phyloP scores from a whole-genome alignment of 164 flowering plant genomes.

The Magnolia officinalis region DNA sequence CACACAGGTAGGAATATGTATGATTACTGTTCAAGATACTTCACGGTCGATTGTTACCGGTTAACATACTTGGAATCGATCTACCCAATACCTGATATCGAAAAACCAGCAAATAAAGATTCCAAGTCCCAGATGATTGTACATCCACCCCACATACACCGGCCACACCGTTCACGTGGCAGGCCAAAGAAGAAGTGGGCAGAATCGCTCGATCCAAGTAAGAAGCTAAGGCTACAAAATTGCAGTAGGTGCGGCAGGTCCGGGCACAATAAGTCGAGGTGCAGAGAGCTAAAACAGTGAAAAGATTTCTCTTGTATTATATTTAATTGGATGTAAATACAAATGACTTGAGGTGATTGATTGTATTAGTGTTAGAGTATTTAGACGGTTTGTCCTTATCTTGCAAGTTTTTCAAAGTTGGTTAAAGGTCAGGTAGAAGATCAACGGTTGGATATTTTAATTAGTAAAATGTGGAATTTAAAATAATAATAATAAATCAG shows the following conservation, averaged over 20 bases:
- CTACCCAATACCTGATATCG: conserved; percentile 56
- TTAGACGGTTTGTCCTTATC: too few relatives aligned
- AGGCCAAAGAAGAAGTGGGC: conserved; percentile 18
- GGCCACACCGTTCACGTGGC: neutral
- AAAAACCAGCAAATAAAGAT: conserved; percentile 27
- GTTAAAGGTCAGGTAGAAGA: too few relatives aligned
- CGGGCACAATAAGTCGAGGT: conserved; percentile 25
- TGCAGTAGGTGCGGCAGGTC: conserved; percentile 31
- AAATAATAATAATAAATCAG: too few relatives aligned
- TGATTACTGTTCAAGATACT: conserved; percentile 62
- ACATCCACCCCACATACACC: conserved; percentile 23
- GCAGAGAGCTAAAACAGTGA: conserved; percentile 5
- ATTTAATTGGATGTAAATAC: too few relatives aligned
- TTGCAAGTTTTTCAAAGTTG: too few relatives aligned
- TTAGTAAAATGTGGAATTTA: too few relatives aligned
- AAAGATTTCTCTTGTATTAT: too few relatives aligned
- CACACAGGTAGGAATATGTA: conserved; percentile 44
- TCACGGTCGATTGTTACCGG: conserved; percentile 49
- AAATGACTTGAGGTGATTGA: too few relatives aligned
- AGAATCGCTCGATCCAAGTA: conserved; percentile 8
- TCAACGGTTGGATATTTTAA: too few relatives aligned
- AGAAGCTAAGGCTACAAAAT: conserved; percentile 14
- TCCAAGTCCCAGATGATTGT: conserved; percentile 23
- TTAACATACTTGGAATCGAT: conserved; percentile 63
- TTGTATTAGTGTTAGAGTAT: too few relatives aligned